A percentile compares a stretch with the other conserved stretches of the same genome.
Conservation (phyloP, 2,329 filamentous ascomycete genomes). For the Aspergillus fructus region DNA sequence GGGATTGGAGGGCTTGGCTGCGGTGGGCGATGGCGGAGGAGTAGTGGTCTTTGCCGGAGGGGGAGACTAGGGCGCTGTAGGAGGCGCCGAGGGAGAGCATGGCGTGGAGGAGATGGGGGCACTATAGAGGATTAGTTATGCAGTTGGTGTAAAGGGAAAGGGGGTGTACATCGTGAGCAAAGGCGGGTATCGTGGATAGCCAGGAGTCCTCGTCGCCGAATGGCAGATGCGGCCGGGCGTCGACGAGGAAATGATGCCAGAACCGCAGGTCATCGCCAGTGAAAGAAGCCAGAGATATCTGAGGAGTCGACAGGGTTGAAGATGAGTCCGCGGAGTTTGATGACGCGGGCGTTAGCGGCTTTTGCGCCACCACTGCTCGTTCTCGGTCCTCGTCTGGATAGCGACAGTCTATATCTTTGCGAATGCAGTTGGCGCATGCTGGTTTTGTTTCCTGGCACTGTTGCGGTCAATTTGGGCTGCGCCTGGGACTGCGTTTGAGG, state of each 20-base stretch:
- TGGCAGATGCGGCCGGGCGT: constrained; percentile 10
- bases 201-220: constrained; percentile 8
- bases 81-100: constrained; percentile 68
- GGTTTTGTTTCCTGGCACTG: constrained; percentile 41
- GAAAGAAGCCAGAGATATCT: not conserved
- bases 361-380: not conserved
- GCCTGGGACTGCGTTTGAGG: no score
- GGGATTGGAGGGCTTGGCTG: constrained; percentile 62
- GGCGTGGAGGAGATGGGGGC: constrained; percentile 69
- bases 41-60: constrained; percentile 52
- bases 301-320: not conserved
- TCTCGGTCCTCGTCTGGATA: constrained; percentile 27
- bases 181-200: constrained; percentile 5
- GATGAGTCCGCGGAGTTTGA: not conserved
- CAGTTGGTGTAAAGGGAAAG: no score
- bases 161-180: constrained; percentile 6
- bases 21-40: constrained; percentile 64
- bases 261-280: constrained; percentile 12
- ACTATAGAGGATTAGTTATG: constrained; percentile 6
- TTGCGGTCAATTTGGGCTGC: not conserved
- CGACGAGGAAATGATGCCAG: constrained; percentile 11
- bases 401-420: constrained; percentile 31
- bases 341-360: not conserved
- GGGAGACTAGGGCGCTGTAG: constrained; percentile 51
- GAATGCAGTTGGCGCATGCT: constrained; percentile 37